A percentile compares a stretch with the other conserved stretches of the same genome.
These are phyloP conservation scores for Castanopsis chinensis DNA, from an alignment of 306 rosid species.

Conservation along the genomic window DNA sequence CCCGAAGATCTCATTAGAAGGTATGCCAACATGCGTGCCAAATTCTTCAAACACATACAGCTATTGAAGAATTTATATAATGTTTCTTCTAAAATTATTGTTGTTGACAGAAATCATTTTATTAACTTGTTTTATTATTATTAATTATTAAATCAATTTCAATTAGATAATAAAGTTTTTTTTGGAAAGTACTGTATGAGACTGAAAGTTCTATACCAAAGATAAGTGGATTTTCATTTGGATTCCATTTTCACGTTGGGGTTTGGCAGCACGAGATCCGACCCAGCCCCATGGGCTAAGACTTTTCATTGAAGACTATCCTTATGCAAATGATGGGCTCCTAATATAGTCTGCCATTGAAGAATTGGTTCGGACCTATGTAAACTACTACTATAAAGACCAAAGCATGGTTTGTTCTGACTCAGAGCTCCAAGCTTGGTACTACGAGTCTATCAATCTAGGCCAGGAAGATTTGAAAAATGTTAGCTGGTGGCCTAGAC, in stretches of 20 bases:
- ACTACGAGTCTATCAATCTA: slow-evolving; percentile 31
- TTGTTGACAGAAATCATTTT: too few species aligned
- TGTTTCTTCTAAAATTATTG: background rate
- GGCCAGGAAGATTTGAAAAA: slow-evolving; percentile 33
- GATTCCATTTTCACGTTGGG: slow-evolving; percentile 14
- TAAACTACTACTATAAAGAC: slow-evolving; percentile 38
- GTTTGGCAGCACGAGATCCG: slow-evolving; percentile 33
- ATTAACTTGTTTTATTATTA: too few species aligned
- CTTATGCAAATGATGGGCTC: slow-evolving; percentile 44
- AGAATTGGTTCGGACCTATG: slow-evolving; percentile 34
- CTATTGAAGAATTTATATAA: background rate
- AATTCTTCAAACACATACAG: background rate
- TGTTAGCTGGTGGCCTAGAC: slow-evolving; percentile 48
- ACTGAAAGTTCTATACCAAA: too few species aligned
- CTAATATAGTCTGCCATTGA: slow-evolving; percentile 47
- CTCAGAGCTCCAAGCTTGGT: slow-evolving; percentile 44
- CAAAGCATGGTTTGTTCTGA: slow-evolving; percentile 22
- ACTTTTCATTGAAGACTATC: slow-evolving; percentile 44
- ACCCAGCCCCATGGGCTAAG: slow-evolving; percentile 31
- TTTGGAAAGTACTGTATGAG: too few species aligned
- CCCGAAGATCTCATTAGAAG: slow-evolving; percentile 46
- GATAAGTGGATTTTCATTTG: too few species aligned
- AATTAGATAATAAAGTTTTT: too few species aligned
- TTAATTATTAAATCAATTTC: too few species aligned
- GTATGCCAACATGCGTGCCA: background rate